A percentile compares a stretch with the other conserved stretches of the same genome.
Evolutionary conservation across 176 grass and related monocot species (phyloP).

Genomic region (Luzula sylvatica): DNA sequence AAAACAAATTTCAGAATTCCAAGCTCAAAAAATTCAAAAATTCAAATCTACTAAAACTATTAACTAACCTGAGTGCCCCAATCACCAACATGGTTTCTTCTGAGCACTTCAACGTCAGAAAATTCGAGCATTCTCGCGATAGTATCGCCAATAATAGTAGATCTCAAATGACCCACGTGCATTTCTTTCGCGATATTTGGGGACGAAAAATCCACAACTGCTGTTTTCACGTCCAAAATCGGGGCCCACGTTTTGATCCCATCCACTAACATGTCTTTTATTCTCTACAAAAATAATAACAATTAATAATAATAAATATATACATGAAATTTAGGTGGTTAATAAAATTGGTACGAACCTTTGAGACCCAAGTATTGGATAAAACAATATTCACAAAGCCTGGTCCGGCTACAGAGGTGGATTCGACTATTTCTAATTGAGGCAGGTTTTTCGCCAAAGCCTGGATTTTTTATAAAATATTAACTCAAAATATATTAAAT

Average conservation of each 20-base stretch:
- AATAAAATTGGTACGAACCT: conserved; percentile 39
- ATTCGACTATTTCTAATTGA: conserved; percentile 69
- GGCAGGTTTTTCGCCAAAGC: conserved; percentile 76
- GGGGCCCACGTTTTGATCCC: conserved; percentile 84
- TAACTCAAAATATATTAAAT: not conserved
- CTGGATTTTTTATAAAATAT: conserved; percentile 25
- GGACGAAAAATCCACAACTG: conserved; percentile 84
- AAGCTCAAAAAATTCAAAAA: not conserved
- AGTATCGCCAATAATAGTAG: conserved; percentile 91
- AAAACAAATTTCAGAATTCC: conserved; percentile 2
- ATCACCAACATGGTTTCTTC: conserved; percentile 94
- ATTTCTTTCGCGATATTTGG: conserved; percentile 99
- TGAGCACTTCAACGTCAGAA: conserved; percentile 74
- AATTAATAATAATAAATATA: not conserved
- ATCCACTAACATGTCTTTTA: conserved; percentile 79
- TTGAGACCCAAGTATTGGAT: conserved; percentile 71
- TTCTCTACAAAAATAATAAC: conserved; percentile 7
- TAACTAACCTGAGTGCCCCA: conserved; percentile 89
- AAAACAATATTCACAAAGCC: conserved; percentile 92
- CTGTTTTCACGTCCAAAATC: conserved; percentile 48
- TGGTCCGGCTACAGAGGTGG: conserved; percentile 85
- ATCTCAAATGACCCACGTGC: conserved; percentile 92
- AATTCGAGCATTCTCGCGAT: conserved; percentile 92
- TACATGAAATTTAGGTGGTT: too few species aligned
- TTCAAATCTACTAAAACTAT: not conserved